These are phyloP conservation scores for Tausonia pullulans DNA, from an alignment of 1,284 basidiomycete genomes.

Conservation along the genomic window DNA sequence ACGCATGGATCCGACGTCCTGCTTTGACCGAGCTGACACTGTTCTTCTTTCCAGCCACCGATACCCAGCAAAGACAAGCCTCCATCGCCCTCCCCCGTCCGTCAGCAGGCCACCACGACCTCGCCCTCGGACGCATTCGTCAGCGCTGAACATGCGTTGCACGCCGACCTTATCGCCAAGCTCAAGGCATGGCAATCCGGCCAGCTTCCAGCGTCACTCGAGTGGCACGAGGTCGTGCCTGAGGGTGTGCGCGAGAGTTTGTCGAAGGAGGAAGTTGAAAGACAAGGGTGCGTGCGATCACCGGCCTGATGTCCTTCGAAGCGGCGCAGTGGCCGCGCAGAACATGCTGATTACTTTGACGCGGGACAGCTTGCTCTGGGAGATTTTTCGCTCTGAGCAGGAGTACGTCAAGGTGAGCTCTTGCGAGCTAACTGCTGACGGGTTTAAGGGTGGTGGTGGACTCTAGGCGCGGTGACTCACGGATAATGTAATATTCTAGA, in stretches of 20 bases:
- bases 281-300: not conserved
- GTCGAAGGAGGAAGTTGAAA: conserved; percentile 2
- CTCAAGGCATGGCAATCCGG: conserved; percentile 14
- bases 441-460: too few species aligned
- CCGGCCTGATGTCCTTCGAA: too few species aligned
- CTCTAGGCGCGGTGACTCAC: too few species aligned
- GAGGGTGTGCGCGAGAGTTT: not conserved
- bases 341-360: too few species aligned
- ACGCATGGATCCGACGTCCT: not conserved
- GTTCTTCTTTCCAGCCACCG: not conserved
- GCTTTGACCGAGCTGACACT: not conserved
- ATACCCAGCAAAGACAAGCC: not conserved
- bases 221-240: conserved; percentile 16
- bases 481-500: not conserved
- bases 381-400: conserved; percentile 14
- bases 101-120: not conserved
- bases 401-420: conserved; percentile 4
- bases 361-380: conserved; percentile 9
- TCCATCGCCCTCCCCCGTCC: not conserved
- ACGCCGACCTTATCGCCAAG: not conserved
- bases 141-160: not conserved
- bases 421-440: too few species aligned
- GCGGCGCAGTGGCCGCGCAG: too few species aligned
- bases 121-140: conserved; percentile 7
- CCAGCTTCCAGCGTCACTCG: not conserved